phyloP scores from a whole-genome alignment of 139 green algal genomes.

The Chara braunii region DNA sequence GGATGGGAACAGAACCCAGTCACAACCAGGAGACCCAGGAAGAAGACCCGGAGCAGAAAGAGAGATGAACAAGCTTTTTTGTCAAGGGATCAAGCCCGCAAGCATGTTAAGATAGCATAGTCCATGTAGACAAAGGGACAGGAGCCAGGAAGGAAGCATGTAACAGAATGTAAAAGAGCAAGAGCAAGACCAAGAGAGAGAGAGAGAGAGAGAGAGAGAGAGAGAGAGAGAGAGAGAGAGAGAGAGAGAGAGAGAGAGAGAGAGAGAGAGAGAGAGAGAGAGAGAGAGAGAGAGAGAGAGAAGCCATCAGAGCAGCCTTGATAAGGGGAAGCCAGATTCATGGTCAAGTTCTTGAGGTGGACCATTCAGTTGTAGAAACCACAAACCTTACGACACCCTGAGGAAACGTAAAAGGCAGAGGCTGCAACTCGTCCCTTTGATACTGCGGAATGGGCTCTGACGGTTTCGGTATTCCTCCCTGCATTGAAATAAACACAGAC shows the following conservation, averaged over 20 bases:
- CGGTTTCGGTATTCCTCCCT: conserved; percentile 36
- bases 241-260: conserved; percentile 10
- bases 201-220: not conserved
- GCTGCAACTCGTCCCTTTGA: conserved; percentile 42
- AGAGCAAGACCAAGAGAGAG: not conserved
- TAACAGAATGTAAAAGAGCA: conserved; percentile 3
- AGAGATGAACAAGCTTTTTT: too few relatives aligned
- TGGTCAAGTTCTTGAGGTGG: not conserved
- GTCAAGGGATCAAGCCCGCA: too few relatives aligned
- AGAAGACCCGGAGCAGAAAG: too few relatives aligned
- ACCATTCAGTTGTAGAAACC: not conserved
- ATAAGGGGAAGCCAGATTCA: not conserved
- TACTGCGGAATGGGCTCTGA: not conserved
- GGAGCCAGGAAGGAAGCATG: not conserved
- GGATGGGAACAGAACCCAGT: too few relatives aligned
- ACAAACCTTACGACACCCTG: conserved; percentile 26
- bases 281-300: conserved; percentile 15
- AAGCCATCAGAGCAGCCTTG: not conserved
- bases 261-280: conserved; percentile 12
- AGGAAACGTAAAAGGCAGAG: conserved; percentile 65
- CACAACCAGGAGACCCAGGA: too few relatives aligned
- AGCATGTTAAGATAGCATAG: too few relatives aligned
- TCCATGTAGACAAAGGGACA: too few relatives aligned
- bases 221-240: not conserved
- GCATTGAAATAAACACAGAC: not conserved